These are phyloP conservation scores for Plasmodium gonderi DNA, from an alignment of 169 alveolate genomes.

Conservation along the genomic window DNA sequence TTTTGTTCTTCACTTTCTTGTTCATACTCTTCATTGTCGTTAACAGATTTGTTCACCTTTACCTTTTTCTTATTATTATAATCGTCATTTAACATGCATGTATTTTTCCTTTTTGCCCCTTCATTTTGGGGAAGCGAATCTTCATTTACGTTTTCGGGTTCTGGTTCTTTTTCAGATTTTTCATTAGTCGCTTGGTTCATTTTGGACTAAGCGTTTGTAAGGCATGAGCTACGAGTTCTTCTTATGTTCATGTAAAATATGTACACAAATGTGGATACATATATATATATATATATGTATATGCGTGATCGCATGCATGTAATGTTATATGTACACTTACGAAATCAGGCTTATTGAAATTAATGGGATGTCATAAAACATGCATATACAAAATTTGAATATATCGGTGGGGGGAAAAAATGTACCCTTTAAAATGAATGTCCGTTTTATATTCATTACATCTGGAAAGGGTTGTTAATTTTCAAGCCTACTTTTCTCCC, in stretches of 20 bases:
- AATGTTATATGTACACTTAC: too few relatives aligned
- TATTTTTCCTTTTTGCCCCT: slow-evolving; percentile 8
- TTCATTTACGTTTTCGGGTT: background rate
- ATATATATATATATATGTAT: background rate
- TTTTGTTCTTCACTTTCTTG: background rate
- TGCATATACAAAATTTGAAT: too few relatives aligned
- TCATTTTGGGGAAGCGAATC: background rate
- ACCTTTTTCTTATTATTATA: slow-evolving; percentile 15
- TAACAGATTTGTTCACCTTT: background rate
- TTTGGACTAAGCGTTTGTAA: too few relatives aligned
- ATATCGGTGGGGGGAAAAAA: background rate
- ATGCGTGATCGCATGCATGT: background rate
- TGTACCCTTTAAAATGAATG: background rate
- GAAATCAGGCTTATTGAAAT: too few relatives aligned
- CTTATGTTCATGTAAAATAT: too few relatives aligned
- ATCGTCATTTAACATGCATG: slow-evolving; percentile 7
- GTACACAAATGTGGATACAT: background rate
- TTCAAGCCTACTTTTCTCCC: background rate
- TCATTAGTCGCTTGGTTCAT: background rate
- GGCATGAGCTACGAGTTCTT: too few relatives aligned
- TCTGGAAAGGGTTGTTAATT: background rate
- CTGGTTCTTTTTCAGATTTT: background rate
- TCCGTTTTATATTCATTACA: background rate
- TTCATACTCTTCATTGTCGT: background rate
- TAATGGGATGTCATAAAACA: too few relatives aligned